Percentiles rank a stretch among this genome's conserved stretches.
Evolutionary conservation across 495 filamentous ascomycete genomes (phyloP).

Genomic region (Penicillium paradoxum): DNA sequence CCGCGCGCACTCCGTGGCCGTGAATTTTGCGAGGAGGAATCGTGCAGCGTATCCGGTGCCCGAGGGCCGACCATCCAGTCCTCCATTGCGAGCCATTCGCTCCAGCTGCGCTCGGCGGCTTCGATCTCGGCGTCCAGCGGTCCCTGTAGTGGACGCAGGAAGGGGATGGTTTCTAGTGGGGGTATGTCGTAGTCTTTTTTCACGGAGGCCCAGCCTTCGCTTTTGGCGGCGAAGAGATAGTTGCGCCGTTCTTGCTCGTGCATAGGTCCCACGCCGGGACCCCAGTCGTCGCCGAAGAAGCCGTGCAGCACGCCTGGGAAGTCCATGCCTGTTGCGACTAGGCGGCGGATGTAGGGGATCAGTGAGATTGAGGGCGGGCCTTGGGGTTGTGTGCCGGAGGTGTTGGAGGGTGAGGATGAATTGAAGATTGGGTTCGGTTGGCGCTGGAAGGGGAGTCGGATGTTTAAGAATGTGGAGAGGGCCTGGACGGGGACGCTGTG

Average conservation of each 20-base stretch:
- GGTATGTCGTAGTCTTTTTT: constrained; percentile 87
- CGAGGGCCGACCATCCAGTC: constrained; percentile 86
- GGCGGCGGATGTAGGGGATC: constrained; percentile 81
- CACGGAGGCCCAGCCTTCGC: constrained; percentile 77
- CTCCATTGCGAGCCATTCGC: constrained; percentile 87
- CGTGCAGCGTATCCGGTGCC: constrained; percentile 45
- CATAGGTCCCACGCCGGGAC: constrained; percentile 67
- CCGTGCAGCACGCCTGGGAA: constrained; percentile 78
- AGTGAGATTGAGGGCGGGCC: constrained; percentile 59
- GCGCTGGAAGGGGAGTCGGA: constrained; percentile 48
- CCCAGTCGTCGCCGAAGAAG: constrained; percentile 94
- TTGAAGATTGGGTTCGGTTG: constrained; percentile 35
- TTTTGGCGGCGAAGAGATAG: constrained; percentile 92
- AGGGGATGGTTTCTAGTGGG: constrained; percentile 77
- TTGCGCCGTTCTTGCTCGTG: constrained; percentile 91
- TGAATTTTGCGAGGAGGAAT: constrained; percentile 39
- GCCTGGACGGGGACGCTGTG: constrained; percentile 79
- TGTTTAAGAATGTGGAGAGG: constrained; percentile 90
- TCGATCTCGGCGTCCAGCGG: constrained; percentile 77
- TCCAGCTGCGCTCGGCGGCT: constrained; percentile 75
- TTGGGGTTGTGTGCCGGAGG: constrained; percentile 17
- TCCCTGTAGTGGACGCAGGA: constrained; percentile 71
- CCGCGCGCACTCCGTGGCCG: constrained; percentile 33
- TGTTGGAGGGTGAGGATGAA: constrained; percentile 25
- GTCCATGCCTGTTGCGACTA: constrained; percentile 90